Base-by-base conservation (phyloP, 768 basidiomycete species). In the Baorangia bicolor region DNA sequence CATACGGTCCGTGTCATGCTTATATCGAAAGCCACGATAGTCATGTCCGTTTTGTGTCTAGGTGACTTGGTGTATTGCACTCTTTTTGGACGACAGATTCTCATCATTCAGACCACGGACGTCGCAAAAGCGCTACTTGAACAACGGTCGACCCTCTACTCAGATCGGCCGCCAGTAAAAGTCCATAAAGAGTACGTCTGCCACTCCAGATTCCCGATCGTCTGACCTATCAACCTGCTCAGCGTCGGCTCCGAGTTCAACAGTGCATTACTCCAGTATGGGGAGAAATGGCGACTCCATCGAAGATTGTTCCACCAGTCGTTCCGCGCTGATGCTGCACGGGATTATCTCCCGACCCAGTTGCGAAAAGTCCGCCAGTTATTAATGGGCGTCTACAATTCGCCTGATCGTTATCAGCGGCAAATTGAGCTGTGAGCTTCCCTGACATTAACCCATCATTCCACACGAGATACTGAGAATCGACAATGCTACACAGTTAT, bases 111-210 rank as follows among this genome's bases (percentile, higher is more conserved):
- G 47, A 71, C 66, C 34, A 47, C 53, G 34, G 60, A 68, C 47
- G 51, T 65, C 12, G 76, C 73, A 5, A 70, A 61, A 42, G 71
- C 67, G 40, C 60, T 77, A 1, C 59, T 78, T 20, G 72, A 78
- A 21, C 70, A 71, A 49, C 72, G 74, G 21, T 69, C 72, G 28
- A 60, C 55, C 11, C 58, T 66, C 48, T 78, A 77, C 51, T 76
- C 76, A 12, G 76, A 73, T 55, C 60, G 77, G 20, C 76, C 75
- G 2, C 62, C 65, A 10, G 62, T 74, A 25, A 68, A 58, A 31
- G 60, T 56, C 25, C 58, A 55, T 5, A 58, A 67, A 51, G 68
- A 71, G 69, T 66, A 45, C 18, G 67, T 23, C 48, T 16, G 14
- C n/a, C 25, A 25, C n/a, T 30, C 3, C 16, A 42, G 20, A 41